A percentile compares a stretch with the other conserved stretches of the same genome.
These are phyloP conservation scores for Neofusicoccum parvum DNA, from an alignment of 2,329 filamentous ascomycete species.

Conservation along the genomic window DNA sequence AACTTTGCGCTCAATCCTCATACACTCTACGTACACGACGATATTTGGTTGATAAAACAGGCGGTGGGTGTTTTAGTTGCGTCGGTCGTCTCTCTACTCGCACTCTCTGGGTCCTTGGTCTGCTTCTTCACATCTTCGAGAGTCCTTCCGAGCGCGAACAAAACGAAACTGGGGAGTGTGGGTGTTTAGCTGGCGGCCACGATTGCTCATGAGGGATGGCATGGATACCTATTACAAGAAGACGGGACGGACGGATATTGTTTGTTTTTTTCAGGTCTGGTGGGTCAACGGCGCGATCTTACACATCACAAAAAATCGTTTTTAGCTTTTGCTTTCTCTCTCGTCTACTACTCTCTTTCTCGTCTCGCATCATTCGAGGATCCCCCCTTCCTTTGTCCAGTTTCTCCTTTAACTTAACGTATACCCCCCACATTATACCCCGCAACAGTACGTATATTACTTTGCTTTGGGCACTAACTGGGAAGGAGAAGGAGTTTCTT, in stretches of 20 bases:
- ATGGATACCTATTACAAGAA: conserved; percentile 16
- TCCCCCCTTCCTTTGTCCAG: conserved; percentile 8
- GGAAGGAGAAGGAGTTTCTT: conserved; percentile 10
- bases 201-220: conserved; percentile 17
- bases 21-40: conserved; percentile 16
- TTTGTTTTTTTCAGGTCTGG: neutral
- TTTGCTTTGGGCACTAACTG: conserved; percentile 11
- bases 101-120: conserved; percentile 12
- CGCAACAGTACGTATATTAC: conserved; percentile 11
- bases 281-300: conserved; percentile 4
- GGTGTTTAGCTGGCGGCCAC: conserved; percentile 12
- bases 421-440: conserved; percentile 7
- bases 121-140: conserved; percentile 15
- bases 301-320: conserved; percentile 10
- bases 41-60: conserved; percentile 17
- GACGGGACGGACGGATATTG: conserved; percentile 2
- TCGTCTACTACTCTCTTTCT: conserved; percentile 1
- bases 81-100: conserved; percentile 10
- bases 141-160: neutral
- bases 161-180: conserved; percentile 7
- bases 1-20: conserved; percentile 10
- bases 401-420: conserved; percentile 3
- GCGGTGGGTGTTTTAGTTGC: conserved; percentile 4
- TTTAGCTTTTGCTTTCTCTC: conserved; percentile 1
- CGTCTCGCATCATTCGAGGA: neutral